phyloP scores from a whole-genome alignment of 106 monocot species.

The Dendrobium chrysotoxum region DNA sequence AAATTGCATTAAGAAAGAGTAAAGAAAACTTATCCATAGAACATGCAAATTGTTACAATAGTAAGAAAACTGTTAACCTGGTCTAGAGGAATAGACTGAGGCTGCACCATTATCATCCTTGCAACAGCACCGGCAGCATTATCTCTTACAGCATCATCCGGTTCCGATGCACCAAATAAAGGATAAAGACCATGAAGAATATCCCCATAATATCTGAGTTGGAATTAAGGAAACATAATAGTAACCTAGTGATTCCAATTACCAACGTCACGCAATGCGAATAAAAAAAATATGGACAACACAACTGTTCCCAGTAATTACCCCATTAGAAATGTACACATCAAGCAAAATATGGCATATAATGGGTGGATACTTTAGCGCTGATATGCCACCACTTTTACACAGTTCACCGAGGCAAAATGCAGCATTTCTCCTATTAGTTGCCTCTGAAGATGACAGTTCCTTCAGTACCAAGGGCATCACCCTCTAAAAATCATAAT shows the following conservation, averaged over 20 bases:
- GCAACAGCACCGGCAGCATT: constrained; percentile 97
- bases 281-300: neutral
- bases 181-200: constrained; percentile 75
- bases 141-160: constrained; percentile 85
- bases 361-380: constrained; percentile 71
- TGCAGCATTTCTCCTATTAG: constrained; percentile 96
- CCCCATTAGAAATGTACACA: neutral
- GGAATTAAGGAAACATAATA: constrained; percentile 18
- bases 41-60: neutral
- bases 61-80: constrained; percentile 40
- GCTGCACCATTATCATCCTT: constrained; percentile 94
- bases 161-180: constrained; percentile 74
- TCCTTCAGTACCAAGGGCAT: constrained; percentile 97
- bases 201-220: constrained; percentile 78
- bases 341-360: neutral
- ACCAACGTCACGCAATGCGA: neutral
- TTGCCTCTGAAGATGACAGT: constrained; percentile 73
- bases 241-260: neutral
- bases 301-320: neutral
- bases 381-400: constrained; percentile 68
- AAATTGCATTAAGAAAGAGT: neutral
- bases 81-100: constrained; percentile 80
- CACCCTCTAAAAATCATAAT: constrained; percentile 42
- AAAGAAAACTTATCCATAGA: neutral
- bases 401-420: constrained; percentile 95